A percentile compares a stretch with the other conserved stretches of the same genome.
Conservation (phyloP, 2,329 filamentous ascomycete species). For the Magnaporthales sp. region DNA sequence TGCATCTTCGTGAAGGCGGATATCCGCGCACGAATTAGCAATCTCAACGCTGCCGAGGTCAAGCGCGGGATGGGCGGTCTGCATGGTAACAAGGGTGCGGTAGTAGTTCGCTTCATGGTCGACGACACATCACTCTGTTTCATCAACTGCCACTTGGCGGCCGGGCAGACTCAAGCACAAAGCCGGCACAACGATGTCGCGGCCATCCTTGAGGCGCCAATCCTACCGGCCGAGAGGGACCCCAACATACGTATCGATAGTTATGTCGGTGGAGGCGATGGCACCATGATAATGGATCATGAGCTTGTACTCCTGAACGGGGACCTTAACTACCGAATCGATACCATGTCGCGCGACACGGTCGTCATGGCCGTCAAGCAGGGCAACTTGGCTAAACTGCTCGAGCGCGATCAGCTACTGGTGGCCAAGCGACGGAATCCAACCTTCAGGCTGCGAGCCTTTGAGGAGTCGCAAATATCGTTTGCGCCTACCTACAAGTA, state of each 20-base stretch:
- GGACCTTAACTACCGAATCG: constrained; percentile 96
- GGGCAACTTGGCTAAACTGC: constrained; percentile 73
- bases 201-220: constrained; percentile 71
- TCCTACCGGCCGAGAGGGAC: constrained; percentile 67
- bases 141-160: constrained; percentile 93
- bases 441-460: constrained; percentile 77
- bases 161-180: constrained; percentile 83
- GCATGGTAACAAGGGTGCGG: constrained; percentile 93
- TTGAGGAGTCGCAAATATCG: constrained; percentile 81
- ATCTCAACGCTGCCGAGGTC: constrained; percentile 72
- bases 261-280: constrained; percentile 88
- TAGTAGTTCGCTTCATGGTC: constrained; percentile 83
- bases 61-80: constrained; percentile 94
- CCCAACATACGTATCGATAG: constrained; percentile 61
- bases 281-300: constrained; percentile 89
- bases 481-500: constrained; percentile 99
- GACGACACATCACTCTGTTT: constrained; percentile 95
- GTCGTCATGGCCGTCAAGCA: constrained; percentile 79
- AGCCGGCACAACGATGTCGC: constrained; percentile 89
- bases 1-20: constrained; percentile 88
- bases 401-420: constrained; percentile 89
- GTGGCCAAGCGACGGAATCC: constrained; percentile 85
- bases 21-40: constrained; percentile 65
- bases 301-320: constrained; percentile 96
- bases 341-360: constrained; percentile 89